These are phyloP conservation scores for Fereydounia khargensis DNA, from an alignment of 1,284 basidiomycete species.

Conservation along the genomic window DNA sequence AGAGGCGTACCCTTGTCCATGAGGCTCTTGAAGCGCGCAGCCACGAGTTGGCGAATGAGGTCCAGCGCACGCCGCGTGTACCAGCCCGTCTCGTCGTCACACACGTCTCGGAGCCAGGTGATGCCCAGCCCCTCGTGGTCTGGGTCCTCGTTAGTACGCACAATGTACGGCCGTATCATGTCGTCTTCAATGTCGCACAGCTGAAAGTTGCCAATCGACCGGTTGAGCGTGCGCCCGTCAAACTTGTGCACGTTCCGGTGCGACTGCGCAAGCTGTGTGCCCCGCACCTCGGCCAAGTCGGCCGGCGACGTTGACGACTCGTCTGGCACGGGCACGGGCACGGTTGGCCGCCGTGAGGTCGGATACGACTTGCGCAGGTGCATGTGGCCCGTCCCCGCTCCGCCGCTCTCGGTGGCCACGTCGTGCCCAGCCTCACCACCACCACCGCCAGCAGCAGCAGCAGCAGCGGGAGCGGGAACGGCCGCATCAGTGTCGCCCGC, in stretches of 20 bases:
- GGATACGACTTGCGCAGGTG: too few relatives aligned
- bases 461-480: constrained; percentile 13
- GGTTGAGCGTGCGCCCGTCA: constrained; percentile 75
- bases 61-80: constrained; percentile 35
- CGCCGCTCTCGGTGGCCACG: constrained; percentile 5
- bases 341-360: too few relatives aligned
- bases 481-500: constrained; percentile 35
- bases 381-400: background rate
- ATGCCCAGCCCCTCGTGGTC: constrained; percentile 4
- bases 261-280: too few relatives aligned
- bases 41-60: constrained; percentile 23
- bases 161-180: constrained; percentile 58
- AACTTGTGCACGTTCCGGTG: too few relatives aligned
- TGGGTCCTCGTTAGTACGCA: background rate
- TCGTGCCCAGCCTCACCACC: too few relatives aligned
- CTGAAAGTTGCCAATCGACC: constrained; percentile 85
- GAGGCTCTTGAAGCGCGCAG: constrained; percentile 27
- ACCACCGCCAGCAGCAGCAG: background rate
- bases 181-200: constrained; percentile 85
- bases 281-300: too few relatives aligned
- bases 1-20: constrained; percentile 7
- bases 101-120: constrained; percentile 5
- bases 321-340: too few relatives aligned
- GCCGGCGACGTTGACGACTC: too few relatives aligned
- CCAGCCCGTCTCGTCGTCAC: constrained; percentile 38